Evolutionary conservation across 768 basidiomycete genomes (phyloP).

Genomic region (Russula dissimulans): DNA sequence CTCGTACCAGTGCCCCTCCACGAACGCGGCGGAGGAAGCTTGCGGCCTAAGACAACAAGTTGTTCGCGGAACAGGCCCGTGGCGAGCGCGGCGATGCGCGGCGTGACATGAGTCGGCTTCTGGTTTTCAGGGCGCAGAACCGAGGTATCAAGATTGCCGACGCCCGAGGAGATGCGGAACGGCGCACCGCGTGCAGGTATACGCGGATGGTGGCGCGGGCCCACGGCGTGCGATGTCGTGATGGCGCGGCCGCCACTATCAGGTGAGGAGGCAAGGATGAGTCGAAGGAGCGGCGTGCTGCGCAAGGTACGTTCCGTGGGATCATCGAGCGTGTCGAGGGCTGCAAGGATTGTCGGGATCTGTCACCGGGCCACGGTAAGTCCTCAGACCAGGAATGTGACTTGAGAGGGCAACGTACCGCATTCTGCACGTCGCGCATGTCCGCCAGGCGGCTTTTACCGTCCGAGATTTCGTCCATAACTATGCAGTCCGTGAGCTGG

Average conservation of each 20-base stretch:
- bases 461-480: not conserved
- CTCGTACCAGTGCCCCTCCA: not conserved
- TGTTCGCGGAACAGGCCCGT: slow-evolving; percentile 44
- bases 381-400: not conserved
- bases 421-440: slow-evolving; percentile 3
- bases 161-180: slow-evolving; percentile 7
- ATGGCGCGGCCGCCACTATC: not conserved
- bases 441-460: not conserved
- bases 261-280: not conserved
- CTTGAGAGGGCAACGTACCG: not conserved
- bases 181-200: not conserved
- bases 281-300: slow-evolving; percentile 2
- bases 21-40: slow-evolving; percentile 20
- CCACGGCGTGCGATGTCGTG: not conserved
- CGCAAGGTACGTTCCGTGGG: not conserved
- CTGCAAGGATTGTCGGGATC: slow-evolving; percentile 4
- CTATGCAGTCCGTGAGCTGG: not conserved
- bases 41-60: slow-evolving; percentile 45
- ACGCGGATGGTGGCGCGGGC: not conserved
- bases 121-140: slow-evolving; percentile 49
- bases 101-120: slow-evolving; percentile 53
- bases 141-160: slow-evolving; percentile 43
- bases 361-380: not conserved
- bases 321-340: slow-evolving; percentile 10
- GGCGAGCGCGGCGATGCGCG: slow-evolving; percentile 44